Evolutionary conservation across 1,139 yeast genomes (phyloP).

Genomic region (Kluyveromyces marxianus): DNA sequence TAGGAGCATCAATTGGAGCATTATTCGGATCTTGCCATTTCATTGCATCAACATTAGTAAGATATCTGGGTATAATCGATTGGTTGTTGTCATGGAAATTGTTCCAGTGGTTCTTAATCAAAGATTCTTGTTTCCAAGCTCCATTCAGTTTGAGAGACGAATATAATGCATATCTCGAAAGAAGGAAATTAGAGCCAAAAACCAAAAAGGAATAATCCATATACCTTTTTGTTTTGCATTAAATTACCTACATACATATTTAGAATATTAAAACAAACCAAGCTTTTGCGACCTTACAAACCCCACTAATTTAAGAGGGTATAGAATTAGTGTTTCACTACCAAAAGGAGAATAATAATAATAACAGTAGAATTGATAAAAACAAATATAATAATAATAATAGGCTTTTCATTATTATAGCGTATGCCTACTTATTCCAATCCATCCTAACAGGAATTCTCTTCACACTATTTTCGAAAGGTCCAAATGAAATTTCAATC

Average conservation of each 20-base stretch:
- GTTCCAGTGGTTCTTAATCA: slow-evolving; percentile 41
- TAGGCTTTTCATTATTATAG: not conserved
- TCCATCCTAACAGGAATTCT: slow-evolving; percentile 39
- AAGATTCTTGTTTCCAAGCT: slow-evolving; percentile 48
- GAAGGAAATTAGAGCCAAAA: slow-evolving; percentile 10
- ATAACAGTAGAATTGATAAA: not conserved
- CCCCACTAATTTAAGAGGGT: too few relatives aligned
- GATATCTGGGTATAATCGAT: slow-evolving; percentile 56
- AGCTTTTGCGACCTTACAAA: too few relatives aligned
- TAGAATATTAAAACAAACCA: too few relatives aligned
- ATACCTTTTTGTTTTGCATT: not conserved
- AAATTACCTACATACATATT: not conserved
- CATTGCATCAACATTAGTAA: slow-evolving; percentile 40
- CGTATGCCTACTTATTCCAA: not conserved
- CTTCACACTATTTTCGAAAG: slow-evolving; percentile 70
- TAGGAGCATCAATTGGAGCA: slow-evolving; percentile 62
- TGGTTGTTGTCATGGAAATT: slow-evolving; percentile 48
- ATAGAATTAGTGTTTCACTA: too few relatives aligned
- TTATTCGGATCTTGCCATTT: slow-evolving; percentile 55
- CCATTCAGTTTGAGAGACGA: slow-evolving; percentile 31
- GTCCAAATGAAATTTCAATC: slow-evolving; percentile 81
- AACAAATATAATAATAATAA: not conserved
- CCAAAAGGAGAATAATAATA: too few relatives aligned
- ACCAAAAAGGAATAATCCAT: not conserved
- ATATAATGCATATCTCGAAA: slow-evolving; percentile 24